Base-by-base conservation (phyloP, 1,284 basidiomycete genomes). In the Mycena citricolor region DNA sequence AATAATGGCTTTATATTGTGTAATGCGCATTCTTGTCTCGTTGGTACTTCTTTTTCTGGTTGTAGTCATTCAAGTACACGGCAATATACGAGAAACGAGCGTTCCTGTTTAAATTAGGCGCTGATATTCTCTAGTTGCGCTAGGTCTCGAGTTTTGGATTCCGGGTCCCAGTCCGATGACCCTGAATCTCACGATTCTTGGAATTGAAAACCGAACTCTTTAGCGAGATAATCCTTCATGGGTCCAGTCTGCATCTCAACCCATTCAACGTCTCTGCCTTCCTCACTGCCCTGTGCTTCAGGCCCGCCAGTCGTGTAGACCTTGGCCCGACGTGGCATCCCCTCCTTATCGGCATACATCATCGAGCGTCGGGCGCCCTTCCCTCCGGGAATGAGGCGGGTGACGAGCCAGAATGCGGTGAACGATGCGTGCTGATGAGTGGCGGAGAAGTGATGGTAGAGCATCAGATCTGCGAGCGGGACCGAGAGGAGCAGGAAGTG, bases 401-500 rank as follows among this genome's bases (percentile, higher is more conserved):
- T 52, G 0, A 52, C 51, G 8, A 52, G 47, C 32, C 48, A 52
- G 30, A 52, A 52, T 4, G 40, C 43, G 7, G 51, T 45, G 33
- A 52, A 52, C 23, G 51, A 46, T 4, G 51, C 51, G 36, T 49
- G 51, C 5, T 39, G 43, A 20, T 52, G 51, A 21, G 32, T 38
- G 39, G 48, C 47, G 29, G 51, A 49, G 32, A 49, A 52, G 30
- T 40, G 13, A 31, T 52, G 47, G 33, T 42, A 52, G 32, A 52
- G 44, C 22, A 46, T 47, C 11, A 49, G 48, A 26, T 52, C 51
- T n/a, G 47, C 35, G 4, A 52, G 23, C 3, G 51, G 48, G 22
- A 52, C 43, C 8, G 51, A 52, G 23, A 44, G 32, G 16, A 52
- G 47, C 7, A 52, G 32, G 25, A 52, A 52, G 33, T 52, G 51